These are phyloP conservation scores for Colletotrichum spaethianum DNA, from an alignment of 2,329 filamentous ascomycete species.

Conservation along the genomic window DNA sequence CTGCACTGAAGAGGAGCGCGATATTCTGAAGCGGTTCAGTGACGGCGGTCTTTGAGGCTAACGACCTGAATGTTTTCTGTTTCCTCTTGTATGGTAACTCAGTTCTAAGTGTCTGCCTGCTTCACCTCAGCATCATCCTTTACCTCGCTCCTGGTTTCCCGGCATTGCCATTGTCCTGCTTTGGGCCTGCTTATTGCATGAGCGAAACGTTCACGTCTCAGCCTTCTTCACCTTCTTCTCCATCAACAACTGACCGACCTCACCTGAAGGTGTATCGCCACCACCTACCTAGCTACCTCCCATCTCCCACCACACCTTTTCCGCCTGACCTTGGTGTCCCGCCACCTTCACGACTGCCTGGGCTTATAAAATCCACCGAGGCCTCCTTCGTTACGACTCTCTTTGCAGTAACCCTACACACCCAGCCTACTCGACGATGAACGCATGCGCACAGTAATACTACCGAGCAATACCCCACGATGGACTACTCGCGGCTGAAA, in stretches of 20 bases:
- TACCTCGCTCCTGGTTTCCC: not conserved
- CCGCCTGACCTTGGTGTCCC: not conserved
- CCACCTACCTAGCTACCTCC: conserved; percentile 6
- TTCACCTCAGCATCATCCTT: conserved; percentile 2
- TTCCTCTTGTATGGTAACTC: not conserved
- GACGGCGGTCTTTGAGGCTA: not conserved
- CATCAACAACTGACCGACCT: conserved; percentile 21
- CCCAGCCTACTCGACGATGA: conserved; percentile 23
- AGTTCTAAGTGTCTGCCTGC: not conserved
- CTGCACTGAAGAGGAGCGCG: not conserved
- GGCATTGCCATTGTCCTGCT: not conserved
- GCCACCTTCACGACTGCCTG: not conserved
- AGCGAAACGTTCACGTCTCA: conserved; percentile 32
- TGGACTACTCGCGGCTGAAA: conserved; percentile 84
- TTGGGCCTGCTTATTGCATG: conserved; percentile 10
- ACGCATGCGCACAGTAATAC: not conserved
- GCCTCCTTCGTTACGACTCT: not conserved
- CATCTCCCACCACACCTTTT: not conserved
- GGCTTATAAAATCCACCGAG: not conserved
- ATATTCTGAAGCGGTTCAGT: not conserved
- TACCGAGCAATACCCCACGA: conserved; percentile 50
- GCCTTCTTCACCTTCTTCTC: conserved; percentile 16
- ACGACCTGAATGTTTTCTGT: not conserved
- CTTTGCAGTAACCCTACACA: not conserved
- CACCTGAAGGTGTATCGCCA: conserved; percentile 17